Percentiles rank a stretch among this genome's conserved stretches.
These are phyloP conservation scores for Diplocarpon mali DNA, from an alignment of 2,329 filamentous ascomycete species.

Conservation along the genomic window DNA sequence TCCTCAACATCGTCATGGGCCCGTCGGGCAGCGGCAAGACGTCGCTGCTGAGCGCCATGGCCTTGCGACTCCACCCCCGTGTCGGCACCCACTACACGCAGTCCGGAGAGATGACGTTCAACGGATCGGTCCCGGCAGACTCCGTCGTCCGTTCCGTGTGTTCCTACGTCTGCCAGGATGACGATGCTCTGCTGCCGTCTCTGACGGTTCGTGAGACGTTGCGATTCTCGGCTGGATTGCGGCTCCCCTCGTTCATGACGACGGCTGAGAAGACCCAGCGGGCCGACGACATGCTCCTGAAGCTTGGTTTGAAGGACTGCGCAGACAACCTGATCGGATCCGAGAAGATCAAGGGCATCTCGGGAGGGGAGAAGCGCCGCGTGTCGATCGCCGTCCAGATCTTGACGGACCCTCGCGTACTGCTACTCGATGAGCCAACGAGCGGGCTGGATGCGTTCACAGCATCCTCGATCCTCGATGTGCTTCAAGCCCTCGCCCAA, in stretches of 20 bases:
- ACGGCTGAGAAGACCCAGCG: conserved; percentile 53
- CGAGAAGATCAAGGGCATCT: conserved; percentile 66
- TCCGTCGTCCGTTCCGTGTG: conserved; percentile 61
- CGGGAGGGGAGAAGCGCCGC: conserved; percentile 66
- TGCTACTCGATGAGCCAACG: conserved; percentile 67
- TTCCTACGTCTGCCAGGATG: conserved; percentile 70
- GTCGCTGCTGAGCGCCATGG: conserved; percentile 62
- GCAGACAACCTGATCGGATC: conserved; percentile 64
- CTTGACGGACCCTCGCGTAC: conserved; percentile 60
- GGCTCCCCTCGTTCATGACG: conserved; percentile 60
- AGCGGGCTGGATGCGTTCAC: conserved; percentile 71
- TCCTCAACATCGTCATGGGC: conserved; percentile 69
- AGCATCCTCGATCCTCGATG: conserved; percentile 64
- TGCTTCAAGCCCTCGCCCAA: conserved; percentile 56
- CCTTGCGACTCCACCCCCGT: conserved; percentile 51
- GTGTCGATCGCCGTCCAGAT: conserved; percentile 72
- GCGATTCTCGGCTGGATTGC: conserved; percentile 57
- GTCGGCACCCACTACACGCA: conserved; percentile 50
- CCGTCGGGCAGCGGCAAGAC: conserved; percentile 71
- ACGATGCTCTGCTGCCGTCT: conserved; percentile 62
- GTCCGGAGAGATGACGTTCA: conserved; percentile 56
- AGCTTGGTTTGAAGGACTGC: conserved; percentile 69
- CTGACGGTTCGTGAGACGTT: conserved; percentile 68
- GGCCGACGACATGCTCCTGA: conserved; percentile 61
- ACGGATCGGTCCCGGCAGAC: conserved; percentile 55